Percentiles rank a stretch among this genome's conserved stretches.
phyloP scores from a whole-genome alignment of 441 rosid genomes.

The Francoa sonchifolia region DNA sequence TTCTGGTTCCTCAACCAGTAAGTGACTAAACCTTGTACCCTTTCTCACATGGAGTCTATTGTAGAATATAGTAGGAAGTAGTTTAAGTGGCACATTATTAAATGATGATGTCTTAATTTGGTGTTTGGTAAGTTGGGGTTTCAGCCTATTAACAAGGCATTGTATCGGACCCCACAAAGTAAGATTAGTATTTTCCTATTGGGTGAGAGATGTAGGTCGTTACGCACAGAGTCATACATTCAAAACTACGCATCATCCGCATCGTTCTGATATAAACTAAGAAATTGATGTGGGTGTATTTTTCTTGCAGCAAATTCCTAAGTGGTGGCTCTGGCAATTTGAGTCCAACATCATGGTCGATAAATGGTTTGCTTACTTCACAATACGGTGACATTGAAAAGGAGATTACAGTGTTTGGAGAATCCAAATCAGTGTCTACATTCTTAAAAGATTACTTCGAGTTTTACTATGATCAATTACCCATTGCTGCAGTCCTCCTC shows the following conservation, averaged over 20 bases:
- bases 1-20: conserved; percentile 40
- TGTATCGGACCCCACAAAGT: no score
- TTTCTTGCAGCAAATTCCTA: conserved; percentile 36
- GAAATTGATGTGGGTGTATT: background rate
- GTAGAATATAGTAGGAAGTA: background rate
- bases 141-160: no score
- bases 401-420: conserved; percentile 21
- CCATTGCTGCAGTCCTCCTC: conserved; percentile 15
- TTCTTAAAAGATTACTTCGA: conserved; percentile 19
- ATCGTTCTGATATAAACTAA: no score
- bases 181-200: no score
- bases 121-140: background rate
- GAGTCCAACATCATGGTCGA: conserved; percentile 24
- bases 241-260: no score
- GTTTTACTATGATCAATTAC: conserved; percentile 15
- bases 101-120: background rate
- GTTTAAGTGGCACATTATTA: background rate
- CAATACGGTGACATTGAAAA: conserved; percentile 26
- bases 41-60: background rate
- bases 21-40: conserved; percentile 6
- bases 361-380: conserved; percentile 24
- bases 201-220: no score
- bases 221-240: no score
- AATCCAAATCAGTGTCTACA: conserved; percentile 10
- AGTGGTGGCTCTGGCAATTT: conserved; percentile 49